phyloP scores from a whole-genome alignment of 129 eudicot genomes.

The Rutidosis leptorrhynchoides region DNA sequence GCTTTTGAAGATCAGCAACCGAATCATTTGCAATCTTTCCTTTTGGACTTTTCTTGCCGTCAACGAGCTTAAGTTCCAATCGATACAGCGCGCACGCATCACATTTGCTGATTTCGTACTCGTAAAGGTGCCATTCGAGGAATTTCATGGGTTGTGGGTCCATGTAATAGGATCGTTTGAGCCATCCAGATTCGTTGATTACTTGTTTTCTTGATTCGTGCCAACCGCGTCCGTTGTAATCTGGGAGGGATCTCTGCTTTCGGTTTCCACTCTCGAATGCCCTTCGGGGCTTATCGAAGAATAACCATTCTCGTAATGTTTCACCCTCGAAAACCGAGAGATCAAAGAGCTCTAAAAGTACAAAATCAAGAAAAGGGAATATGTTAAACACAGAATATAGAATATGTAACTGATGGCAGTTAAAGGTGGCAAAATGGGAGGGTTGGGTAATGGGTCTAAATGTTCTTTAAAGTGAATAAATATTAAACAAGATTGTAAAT shows the following conservation, averaged over 20 bases:
- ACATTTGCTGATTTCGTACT: constrained; percentile 77
- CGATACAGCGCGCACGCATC: constrained; percentile 80
- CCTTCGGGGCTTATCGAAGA: constrained; percentile 91
- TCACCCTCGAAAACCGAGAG: constrained; percentile 77
- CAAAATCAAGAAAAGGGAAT: not conserved
- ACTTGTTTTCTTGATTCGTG: constrained; percentile 94
- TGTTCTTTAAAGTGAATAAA: not conserved
- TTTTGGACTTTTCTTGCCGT: constrained; percentile 63
- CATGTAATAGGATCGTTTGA: constrained; percentile 93
- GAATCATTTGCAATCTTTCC: constrained; percentile 59
- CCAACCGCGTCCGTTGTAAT: constrained; percentile 92
- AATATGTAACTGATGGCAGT: not conserved
- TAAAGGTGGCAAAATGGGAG: not conserved
- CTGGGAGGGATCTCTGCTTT: constrained; percentile 91
- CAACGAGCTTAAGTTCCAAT: constrained; percentile 75
- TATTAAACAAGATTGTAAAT: not conserved
- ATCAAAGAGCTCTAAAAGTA: constrained; percentile 70
- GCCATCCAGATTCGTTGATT: constrained; percentile 76
- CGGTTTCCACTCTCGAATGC: constrained; percentile 94
- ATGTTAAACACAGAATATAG: not conserved
- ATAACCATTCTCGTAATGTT: constrained; percentile 91
- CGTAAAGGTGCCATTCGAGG: constrained; percentile 88
- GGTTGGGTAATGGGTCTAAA: not conserved
- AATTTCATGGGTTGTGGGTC: constrained; percentile 86
- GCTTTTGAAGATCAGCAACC: constrained; percentile 83